A percentile compares a stretch with the other conserved stretches of the same genome.
phyloP scores from a whole-genome alignment of 1,139 yeast species.

The Suhomyces terraborum region DNA sequence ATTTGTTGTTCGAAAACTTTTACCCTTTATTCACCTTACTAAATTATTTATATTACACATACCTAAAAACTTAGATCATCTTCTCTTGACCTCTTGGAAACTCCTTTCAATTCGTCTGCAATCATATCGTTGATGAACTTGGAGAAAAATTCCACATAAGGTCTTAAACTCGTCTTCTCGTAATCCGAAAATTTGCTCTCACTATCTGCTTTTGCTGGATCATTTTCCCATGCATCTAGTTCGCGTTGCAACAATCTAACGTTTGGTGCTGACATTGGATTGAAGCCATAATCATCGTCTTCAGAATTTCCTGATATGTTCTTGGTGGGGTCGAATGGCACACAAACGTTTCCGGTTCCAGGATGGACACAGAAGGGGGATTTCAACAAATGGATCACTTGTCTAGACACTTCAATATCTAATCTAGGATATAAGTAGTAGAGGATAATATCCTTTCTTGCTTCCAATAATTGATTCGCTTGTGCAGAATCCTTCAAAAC shows the following conservation, averaged over 20 bases:
- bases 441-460: conserved; percentile 81
- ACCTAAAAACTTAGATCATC: conserved; percentile 29
- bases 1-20: not conserved
- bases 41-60: not conserved
- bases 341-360: conserved; percentile 95
- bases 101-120: conserved; percentile 53
- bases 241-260: conserved; percentile 61
- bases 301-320: conserved; percentile 37
- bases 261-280: conserved; percentile 82
- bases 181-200: conserved; percentile 40
- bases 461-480: conserved; percentile 56
- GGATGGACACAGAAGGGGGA: conserved; percentile 99
- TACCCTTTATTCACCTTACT: not conserved
- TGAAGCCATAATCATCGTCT: conserved; percentile 57
- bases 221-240: conserved; percentile 46
- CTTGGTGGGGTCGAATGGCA: conserved; percentile 71
- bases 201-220: conserved; percentile 29
- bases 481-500: conserved; percentile 45
- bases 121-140: conserved; percentile 60
- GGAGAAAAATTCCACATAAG: conserved; percentile 72
- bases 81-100: conserved; percentile 49
- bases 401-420: conserved; percentile 91
- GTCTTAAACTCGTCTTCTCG: conserved; percentile 71
- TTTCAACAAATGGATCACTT: conserved; percentile 85
- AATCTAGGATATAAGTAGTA: conserved; percentile 86